Evolutionary conservation across 2,329 filamentous ascomycete species (phyloP), one percentile per base, ranked within the genome.

Genomic region (Pyrenophora tritici-repentis): DNA sequence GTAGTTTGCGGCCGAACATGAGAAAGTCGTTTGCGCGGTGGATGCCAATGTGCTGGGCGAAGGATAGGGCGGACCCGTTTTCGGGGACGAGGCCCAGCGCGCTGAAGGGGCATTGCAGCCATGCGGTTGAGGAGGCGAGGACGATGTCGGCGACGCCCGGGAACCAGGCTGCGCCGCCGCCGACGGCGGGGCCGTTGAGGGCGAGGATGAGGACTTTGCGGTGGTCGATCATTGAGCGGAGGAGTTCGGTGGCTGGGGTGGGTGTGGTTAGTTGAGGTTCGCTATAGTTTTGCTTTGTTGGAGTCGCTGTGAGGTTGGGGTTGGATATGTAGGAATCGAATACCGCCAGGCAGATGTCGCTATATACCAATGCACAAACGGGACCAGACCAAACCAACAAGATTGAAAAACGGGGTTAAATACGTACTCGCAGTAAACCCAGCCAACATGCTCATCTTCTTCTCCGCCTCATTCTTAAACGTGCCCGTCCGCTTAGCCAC

Each of bases 1-100:
- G 68, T 2, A 80, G 45, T 41, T 80, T 78, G 14, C 75, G 70
- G 3, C 79, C 79, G 50, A 81, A 79, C 77, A 81, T 80, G 13
- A 81, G 68, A 53, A 81, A 78, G 56, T 81, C 79, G 56, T 81
- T 81, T 1, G 79, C 72, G 39, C 79, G 78, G 54, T 79, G 79
- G 4, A 79, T 74, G 20, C 79, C 79, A 42, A 81, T 79, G 36
- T 71, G 72, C 55, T 80, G 76, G 0, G 78, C 71, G 50, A 81
- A 76, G 10, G 71, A 75, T 17, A 76, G 65, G 0, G 78, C 76
- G 0, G 75, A 78, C 0, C 79, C 79, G 53, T 78, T 76, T 45
- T 81, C 79, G 1, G 79, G 79, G 1, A 81, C 79, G 0, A 81
- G 68, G 0, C 73, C 79, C 0, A 81, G 72, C 0, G 78, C 76